Base-by-base conservation (phyloP, 768 basidiomycete species). In the Rhodotorula toruloides region DNA sequence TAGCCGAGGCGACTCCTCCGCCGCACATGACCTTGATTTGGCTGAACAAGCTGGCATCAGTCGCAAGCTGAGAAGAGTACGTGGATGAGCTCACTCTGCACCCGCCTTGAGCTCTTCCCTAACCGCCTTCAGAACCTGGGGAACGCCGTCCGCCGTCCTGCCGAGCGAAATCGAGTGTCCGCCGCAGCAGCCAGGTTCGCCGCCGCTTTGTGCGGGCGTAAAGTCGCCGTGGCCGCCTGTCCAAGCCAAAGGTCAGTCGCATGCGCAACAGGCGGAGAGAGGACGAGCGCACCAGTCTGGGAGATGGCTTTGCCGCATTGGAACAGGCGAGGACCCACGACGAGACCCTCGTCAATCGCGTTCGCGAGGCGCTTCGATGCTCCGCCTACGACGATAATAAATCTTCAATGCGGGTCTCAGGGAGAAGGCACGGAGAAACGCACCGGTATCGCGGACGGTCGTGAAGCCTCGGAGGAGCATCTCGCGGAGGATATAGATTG, bases 401-500 rank as follows among this genome's bases (percentile, higher is more conserved):
- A 25, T 12, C 10, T 14, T 19, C 19, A 40, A 22, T 5, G 25
- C 7, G 32, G 37, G 8, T 4, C 9, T 10, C 10, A 31, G 13
- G 17, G 49, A 54, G 25, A 39, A 31, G n/a, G n/a, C n/a, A n/a
- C n/a, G 44, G 44, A n/a, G 44, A n/a, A n/a, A n/a, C n/a, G n/a
- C n/a, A 55, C 42, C 79, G 12, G 76, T 77, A 61, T 80, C 80
- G 14, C 80, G 75, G 10, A 79, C 78, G 22, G 78, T 79, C 1
- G 80, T 81, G 65, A 80, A 80, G 1, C 80, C 80, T 14, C 79
- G 72, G 9, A 67, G 47, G 5, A 80, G 78, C 79, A 80, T 80
- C 63, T 79, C 78, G 54, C 77, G 77, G 16, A 81, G 70, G 17
- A 79, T 76, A 53, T 78, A 81, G 6, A 78, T 78, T 11, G 79